phyloP scores from a whole-genome alignment of 192 early-diverging fungal species.

The Coemansia sp. region DNA sequence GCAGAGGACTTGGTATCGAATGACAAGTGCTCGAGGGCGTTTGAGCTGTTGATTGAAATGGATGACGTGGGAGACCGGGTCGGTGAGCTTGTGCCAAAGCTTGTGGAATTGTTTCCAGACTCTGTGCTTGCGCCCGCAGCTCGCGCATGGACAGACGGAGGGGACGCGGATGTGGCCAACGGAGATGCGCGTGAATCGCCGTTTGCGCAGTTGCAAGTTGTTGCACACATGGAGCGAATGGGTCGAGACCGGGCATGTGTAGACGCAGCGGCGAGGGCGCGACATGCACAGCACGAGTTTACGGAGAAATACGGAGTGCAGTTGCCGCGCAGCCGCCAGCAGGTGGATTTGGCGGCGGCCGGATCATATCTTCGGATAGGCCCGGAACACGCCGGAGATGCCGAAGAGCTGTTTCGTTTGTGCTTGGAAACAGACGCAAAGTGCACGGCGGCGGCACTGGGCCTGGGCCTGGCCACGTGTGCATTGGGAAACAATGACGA shows the following conservation, averaged over 20 bases:
- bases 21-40: slow-evolving; percentile 24
- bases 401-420: slow-evolving; percentile 57
- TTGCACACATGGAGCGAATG: slow-evolving; percentile 5
- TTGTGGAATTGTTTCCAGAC: slow-evolving; percentile 15
- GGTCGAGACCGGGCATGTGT: slow-evolving; percentile 15
- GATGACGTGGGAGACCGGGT: slow-evolving; percentile 8
- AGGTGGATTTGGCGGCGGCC: slow-evolving; percentile 62
- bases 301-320: slow-evolving; percentile 1
- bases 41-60: slow-evolving; percentile 34
- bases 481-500: slow-evolving; percentile 58
- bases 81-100: slow-evolving; percentile 4
- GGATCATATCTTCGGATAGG: slow-evolving; percentile 62
- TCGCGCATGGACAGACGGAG: slow-evolving; percentile 13
- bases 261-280: slow-evolving; percentile 20
- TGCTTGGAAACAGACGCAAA: slow-evolving; percentile 51
- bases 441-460: slow-evolving; percentile 51
- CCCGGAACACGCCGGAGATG: slow-evolving; percentile 56
- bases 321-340: slow-evolving; percentile 47
- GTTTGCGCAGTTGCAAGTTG: slow-evolving; percentile 32
- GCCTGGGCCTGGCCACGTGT: slow-evolving; percentile 55
- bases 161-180: slow-evolving; percentile 3
- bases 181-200: slow-evolving; percentile 26
- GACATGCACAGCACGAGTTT: slow-evolving; percentile 13
- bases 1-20: slow-evolving; percentile 25
- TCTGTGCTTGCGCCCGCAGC: slow-evolving; percentile 13